Conservation (phyloP, 2,329 filamentous ascomycete genomes). For the Akanthomyces lecanii region DNA sequence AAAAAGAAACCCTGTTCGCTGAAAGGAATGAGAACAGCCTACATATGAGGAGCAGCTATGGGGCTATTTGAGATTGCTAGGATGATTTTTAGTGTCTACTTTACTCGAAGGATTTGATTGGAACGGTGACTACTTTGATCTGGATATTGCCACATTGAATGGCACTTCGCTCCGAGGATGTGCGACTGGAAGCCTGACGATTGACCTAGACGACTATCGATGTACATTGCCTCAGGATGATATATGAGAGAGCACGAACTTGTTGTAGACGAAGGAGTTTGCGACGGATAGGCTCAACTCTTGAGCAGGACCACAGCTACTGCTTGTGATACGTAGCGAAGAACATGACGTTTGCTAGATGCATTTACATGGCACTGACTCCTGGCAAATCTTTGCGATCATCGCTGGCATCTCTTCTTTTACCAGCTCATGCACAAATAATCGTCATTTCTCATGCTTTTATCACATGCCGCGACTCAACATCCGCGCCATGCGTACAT, state of each 20-base stretch:
- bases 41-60: constrained; percentile 3
- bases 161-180: neutral
- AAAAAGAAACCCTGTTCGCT: neutral
- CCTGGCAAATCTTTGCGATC: neutral
- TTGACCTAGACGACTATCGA: neutral
- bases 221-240: neutral
- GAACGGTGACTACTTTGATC: constrained; percentile 13
- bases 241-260: neutral
- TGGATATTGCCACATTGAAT: constrained; percentile 4
- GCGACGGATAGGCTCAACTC: neutral
- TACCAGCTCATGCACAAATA: neutral
- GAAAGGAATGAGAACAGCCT: neutral
- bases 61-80: constrained; percentile 14
- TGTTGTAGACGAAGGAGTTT: neutral
- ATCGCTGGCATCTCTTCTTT: neutral
- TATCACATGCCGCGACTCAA: neutral
- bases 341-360: neutral
- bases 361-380: neutral
- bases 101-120: constrained; percentile 15
- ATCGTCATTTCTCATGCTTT: too few relatives aligned
- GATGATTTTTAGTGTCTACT: constrained; percentile 17
- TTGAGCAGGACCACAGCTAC: constrained; percentile 12
- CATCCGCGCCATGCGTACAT: neutral
- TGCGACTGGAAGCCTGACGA: neutral
- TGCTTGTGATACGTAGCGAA: neutral